Conservation (phyloP, 164 flowering plant genomes). For the Liquidambar formosana region DNA sequence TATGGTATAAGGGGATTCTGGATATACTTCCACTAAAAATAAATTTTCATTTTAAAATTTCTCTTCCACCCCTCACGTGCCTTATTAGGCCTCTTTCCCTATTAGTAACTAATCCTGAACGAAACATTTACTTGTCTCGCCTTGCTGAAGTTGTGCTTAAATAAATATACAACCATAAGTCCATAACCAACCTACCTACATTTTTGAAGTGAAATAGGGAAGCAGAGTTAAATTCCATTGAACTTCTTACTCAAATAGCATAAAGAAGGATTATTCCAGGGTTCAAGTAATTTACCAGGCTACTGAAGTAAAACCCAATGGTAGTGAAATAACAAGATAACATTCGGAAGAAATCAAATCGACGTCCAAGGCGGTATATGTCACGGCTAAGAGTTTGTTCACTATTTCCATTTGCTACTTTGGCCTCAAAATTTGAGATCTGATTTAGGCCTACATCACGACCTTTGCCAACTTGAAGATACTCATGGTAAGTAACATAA, state of each 20-base stretch:
- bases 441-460: slow-evolving; percentile 94
- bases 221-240: neutral
- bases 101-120: neutral
- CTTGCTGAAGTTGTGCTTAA: neutral
- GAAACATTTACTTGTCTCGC: neutral
- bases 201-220: neutral
- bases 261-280: neutral
- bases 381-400: slow-evolving; percentile 95
- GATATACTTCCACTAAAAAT: too few species aligned
- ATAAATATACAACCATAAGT: neutral
- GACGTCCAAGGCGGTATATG: slow-evolving; percentile 79
- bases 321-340: slow-evolving; percentile 95
- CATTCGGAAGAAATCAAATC: slow-evolving; percentile 91
- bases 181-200: neutral
- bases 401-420: slow-evolving; percentile 92
- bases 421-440: slow-evolving; percentile 93
- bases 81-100: neutral
- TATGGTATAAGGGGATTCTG: too few species aligned
- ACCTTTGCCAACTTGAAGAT: slow-evolving; percentile 96
- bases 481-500: slow-evolving; percentile 79
- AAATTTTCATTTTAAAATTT: too few species aligned
- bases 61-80: too few species aligned
- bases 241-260: neutral
- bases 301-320: slow-evolving; percentile 83
- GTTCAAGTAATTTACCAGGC: slow-evolving; percentile 56